Percentiles rank a stretch among this genome's conserved stretches.
These are phyloP conservation scores for Hymenoscyphus albidus DNA, from an alignment of 2,329 filamentous ascomycete species.

Conservation along the genomic window DNA sequence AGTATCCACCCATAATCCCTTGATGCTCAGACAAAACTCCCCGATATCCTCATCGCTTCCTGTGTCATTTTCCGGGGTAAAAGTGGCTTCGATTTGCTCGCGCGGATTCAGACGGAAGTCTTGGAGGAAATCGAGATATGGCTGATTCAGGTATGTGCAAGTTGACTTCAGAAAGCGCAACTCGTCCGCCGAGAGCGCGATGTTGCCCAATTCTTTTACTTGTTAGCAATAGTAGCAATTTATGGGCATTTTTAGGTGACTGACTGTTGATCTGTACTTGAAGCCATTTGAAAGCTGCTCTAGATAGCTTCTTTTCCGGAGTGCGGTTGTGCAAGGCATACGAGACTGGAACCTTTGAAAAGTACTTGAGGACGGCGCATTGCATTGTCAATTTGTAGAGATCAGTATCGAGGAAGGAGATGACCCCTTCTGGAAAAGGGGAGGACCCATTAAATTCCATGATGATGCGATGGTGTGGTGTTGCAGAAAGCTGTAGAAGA, in stretches of 20 bases:
- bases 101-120: slow-evolving; percentile 77
- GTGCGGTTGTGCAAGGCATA: slow-evolving; percentile 97
- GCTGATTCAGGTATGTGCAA: slow-evolving; percentile 73
- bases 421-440: slow-evolving; percentile 70
- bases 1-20: slow-evolving; percentile 86
- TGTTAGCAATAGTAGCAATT: slow-evolving; percentile 27
- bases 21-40: slow-evolving; percentile 71
- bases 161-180: slow-evolving; percentile 70
- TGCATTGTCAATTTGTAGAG: slow-evolving; percentile 97
- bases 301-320: slow-evolving; percentile 84
- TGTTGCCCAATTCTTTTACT: slow-evolving; percentile 70
- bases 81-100: slow-evolving; percentile 69
- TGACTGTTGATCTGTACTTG: slow-evolving; percentile 74
- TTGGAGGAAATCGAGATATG: slow-evolving; percentile 78
- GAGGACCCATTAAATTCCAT: slow-evolving; percentile 67
- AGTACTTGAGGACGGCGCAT: slow-evolving; percentile 91
- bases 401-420: slow-evolving; percentile 77
- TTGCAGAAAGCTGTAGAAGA: not conserved
- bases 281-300: slow-evolving; percentile 81
- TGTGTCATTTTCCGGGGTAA: slow-evolving; percentile 50
- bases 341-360: slow-evolving; percentile 74
- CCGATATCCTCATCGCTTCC: slow-evolving; percentile 65
- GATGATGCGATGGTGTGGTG: not conserved
- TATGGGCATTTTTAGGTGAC: slow-evolving; percentile 28
- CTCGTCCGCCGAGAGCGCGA: slow-evolving; percentile 76